Evolutionary conservation across 73 alveolate species (phyloP).

Genomic region (Breviolum minutum): DNA sequence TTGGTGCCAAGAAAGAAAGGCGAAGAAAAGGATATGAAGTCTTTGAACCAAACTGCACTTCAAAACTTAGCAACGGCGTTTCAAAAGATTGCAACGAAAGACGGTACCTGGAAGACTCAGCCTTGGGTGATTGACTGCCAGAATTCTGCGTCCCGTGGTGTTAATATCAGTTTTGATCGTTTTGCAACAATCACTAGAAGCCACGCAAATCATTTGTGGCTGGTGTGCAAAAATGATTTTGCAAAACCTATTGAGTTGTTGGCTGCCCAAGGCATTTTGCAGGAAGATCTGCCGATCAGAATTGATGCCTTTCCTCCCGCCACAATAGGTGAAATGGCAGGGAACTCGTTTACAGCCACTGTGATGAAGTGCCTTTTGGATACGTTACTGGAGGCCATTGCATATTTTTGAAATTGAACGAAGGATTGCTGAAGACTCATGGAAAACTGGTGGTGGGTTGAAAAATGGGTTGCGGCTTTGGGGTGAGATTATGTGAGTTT

Average conservation of each 20-base stretch:
- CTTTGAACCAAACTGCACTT: neutral
- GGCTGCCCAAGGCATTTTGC: neutral
- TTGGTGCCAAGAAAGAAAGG: neutral
- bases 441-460: no score
- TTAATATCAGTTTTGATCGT: neutral
- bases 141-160: neutral
- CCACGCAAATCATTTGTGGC: constrained; percentile 36
- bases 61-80: neutral
- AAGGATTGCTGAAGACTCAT: no score
- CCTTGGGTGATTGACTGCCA: constrained; percentile 18
- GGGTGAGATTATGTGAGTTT: no score
- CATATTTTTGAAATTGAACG: no score
- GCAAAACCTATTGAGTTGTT: neutral
- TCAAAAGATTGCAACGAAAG: neutral
- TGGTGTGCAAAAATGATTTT: neutral
- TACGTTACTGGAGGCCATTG: neutral
- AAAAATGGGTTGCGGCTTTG: no score
- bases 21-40: neutral
- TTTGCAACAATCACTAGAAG: neutral
- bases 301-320: neutral
- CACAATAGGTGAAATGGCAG: neutral
- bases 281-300: neutral
- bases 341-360: constrained; percentile 12
- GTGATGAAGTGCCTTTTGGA: neutral
- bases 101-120: neutral